phyloP scores from a whole-genome alignment of 73 alveolate species.

The Chromera velia region DNA sequence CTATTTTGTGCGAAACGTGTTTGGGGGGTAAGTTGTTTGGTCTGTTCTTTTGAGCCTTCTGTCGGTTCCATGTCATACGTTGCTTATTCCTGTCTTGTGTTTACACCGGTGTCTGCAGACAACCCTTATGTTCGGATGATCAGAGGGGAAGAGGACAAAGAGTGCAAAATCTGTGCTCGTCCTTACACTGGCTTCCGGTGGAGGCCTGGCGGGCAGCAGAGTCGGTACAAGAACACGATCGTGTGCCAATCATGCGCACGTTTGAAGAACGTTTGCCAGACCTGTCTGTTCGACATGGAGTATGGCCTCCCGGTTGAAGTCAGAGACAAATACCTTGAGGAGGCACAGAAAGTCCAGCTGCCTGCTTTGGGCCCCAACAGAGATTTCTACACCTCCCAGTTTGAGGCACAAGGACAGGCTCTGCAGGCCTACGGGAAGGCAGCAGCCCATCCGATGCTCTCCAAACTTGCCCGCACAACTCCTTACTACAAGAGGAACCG shows the following conservation, averaged over 20 bases:
- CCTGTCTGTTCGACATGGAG: conserved; percentile 83
- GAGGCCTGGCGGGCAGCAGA: conserved; percentile 81
- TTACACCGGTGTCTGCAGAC: too few species aligned
- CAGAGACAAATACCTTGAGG: conserved; percentile 75
- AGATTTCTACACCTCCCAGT: neutral
- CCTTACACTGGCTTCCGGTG: conserved; percentile 86
- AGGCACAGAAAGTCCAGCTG: conserved; percentile 51
- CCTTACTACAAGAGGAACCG: conserved; percentile 72
- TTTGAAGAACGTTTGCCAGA: conserved; percentile 86
- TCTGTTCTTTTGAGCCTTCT: too few species aligned
- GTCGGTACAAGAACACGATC: too few species aligned
- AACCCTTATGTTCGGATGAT: conserved; percentile 87
- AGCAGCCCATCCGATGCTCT: conserved; percentile 69
- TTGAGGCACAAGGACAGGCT: neutral
- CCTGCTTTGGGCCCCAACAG: conserved; percentile 63
- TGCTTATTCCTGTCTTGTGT: too few species aligned
- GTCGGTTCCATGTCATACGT: too few species aligned
- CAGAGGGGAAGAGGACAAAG: conserved; percentile 72
- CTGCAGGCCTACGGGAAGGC: conserved; percentile 41
- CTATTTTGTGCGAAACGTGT: conserved; percentile 81
- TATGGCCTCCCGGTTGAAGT: conserved; percentile 89
- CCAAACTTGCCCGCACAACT: conserved; percentile 52
- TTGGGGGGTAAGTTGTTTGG: too few species aligned
- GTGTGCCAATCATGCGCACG: conserved; percentile 80
- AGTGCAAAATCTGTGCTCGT: conserved; percentile 79